Conservation (phyloP, 1,284 basidiomycete genomes). For the Pascua guehoae region DNA sequence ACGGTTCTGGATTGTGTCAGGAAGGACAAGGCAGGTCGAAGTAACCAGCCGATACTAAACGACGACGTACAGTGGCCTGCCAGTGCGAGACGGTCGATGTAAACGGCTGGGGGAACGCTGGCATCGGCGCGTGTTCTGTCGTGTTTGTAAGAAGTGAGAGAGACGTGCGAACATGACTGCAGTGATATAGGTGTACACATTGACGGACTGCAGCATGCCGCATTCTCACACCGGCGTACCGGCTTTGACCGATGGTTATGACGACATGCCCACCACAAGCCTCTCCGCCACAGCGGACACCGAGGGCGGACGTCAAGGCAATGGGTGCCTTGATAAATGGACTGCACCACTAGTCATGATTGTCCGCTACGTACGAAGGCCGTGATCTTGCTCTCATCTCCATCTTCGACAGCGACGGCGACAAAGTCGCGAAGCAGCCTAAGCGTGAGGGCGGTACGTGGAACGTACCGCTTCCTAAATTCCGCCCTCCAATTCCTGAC, state of each 20-base stretch:
- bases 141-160: too few species aligned
- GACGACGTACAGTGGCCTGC: slow-evolving; percentile 7
- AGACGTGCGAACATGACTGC: too few species aligned
- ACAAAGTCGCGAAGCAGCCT: slow-evolving; percentile 35
- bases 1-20: slow-evolving; percentile 13
- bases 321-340: too few species aligned
- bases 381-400: slow-evolving; percentile 62
- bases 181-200: too few species aligned
- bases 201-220: too few species aligned
- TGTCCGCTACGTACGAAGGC: slow-evolving; percentile 68
- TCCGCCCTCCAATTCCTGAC: slow-evolving; percentile 97
- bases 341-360: not conserved
- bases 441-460: not conserved
- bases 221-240: too few species aligned
- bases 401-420: slow-evolving; percentile 73
- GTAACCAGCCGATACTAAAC: too few species aligned
- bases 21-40: too few species aligned
- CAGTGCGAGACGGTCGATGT: slow-evolving; percentile 9
- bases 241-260: too few species aligned
- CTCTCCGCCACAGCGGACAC: too few species aligned
- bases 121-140: not conserved
- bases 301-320: too few species aligned
- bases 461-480: slow-evolving; percentile 84
- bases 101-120: slow-evolving; percentile 9
- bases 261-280: too few species aligned